These are phyloP conservation scores for Crassisporium funariophilum DNA, from an alignment of 768 basidiomycete genomes.

Conservation along the genomic window DNA sequence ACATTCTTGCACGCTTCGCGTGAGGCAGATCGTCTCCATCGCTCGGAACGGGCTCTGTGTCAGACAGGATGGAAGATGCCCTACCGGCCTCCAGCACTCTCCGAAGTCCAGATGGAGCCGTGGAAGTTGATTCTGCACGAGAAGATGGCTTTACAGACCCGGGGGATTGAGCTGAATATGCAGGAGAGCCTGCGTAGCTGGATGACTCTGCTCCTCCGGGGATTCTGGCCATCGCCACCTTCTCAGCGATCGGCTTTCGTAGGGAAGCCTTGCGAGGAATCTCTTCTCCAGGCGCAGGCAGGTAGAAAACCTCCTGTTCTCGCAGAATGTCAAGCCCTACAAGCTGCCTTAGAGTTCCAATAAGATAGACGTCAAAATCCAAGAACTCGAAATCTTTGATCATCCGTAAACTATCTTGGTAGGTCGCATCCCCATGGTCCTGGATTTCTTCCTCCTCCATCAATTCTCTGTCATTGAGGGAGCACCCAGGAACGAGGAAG, in stretches of 20 bases:
- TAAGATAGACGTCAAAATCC: slow-evolving; percentile 52
- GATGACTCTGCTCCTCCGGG: slow-evolving; percentile 12
- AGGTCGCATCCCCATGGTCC: slow-evolving; percentile 60
- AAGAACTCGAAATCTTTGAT: slow-evolving; percentile 51
- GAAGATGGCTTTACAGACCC: slow-evolving; percentile 29
- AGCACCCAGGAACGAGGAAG: slow-evolving; percentile 73
- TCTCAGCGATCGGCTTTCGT: slow-evolving; percentile 20
- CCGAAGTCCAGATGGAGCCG: slow-evolving; percentile 26
- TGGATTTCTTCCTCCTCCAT: slow-evolving; percentile 62
- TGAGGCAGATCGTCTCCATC: slow-evolving; percentile 27
- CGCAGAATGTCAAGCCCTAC: slow-evolving; percentile 67
- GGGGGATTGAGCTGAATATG: slow-evolving; percentile 24
- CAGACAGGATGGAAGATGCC: slow-evolving; percentile 25
- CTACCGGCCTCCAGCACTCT: slow-evolving; percentile 18
- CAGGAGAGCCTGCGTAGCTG: slow-evolving; percentile 28
- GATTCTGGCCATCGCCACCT: slow-evolving; percentile 15
- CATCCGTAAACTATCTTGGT: slow-evolving; percentile 50
- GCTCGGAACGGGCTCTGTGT: slow-evolving; percentile 28
- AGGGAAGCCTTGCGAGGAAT: slow-evolving; percentile 24
- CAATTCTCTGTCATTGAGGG: slow-evolving; percentile 55
- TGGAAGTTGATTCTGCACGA: slow-evolving; percentile 31
- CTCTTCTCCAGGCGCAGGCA: slow-evolving; percentile 54
- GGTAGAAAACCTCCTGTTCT: slow-evolving; percentile 66
- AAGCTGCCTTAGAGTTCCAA: slow-evolving; percentile 59
- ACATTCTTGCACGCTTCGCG: slow-evolving; percentile 26